These are phyloP conservation scores for Craterostigma plantagineum DNA, from an alignment of 257 asterid genomes.

Conservation along the genomic window DNA sequence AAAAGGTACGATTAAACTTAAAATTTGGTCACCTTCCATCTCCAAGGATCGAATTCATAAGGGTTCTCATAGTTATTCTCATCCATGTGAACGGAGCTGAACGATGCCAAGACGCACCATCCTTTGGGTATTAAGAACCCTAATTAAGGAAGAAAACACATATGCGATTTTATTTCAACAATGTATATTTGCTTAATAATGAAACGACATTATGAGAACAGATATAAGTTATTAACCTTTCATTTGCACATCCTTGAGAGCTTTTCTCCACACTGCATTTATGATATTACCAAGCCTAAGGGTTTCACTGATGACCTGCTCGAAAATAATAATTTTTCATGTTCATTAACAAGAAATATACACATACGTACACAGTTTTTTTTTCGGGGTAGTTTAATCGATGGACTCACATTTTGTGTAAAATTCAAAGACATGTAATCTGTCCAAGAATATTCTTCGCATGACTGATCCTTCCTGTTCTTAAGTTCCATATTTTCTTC, in stretches of 20 bases:
- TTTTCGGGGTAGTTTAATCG: neutral
- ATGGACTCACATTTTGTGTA: constrained; percentile 54
- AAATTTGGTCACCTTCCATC: constrained; percentile 74
- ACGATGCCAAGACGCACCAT: constrained; percentile 73
- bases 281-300: constrained; percentile 67
- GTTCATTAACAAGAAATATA: neutral
- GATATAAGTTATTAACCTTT: constrained; percentile 36
- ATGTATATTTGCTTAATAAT: neutral
- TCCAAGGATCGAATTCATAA: constrained; percentile 70
- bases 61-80: constrained; percentile 60
- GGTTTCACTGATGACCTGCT: constrained; percentile 83
- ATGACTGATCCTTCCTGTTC: constrained; percentile 26
- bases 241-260: constrained; percentile 70
- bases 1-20: no score
- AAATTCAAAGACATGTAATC: constrained; percentile 65
- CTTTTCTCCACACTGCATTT: constrained; percentile 97
- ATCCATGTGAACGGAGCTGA: constrained; percentile 84
- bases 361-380: neutral
- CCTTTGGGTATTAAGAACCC: constrained; percentile 92
- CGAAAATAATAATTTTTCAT: neutral
- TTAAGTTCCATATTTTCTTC: constrained; percentile 80
- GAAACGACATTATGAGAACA: neutral
- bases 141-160: constrained; percentile 11
- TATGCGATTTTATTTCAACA: neutral
- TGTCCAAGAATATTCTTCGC: constrained; percentile 60